These are phyloP conservation scores for Epichloe gansuensis DNA, from an alignment of 2,329 filamentous ascomycete genomes.

Conservation along the genomic window DNA sequence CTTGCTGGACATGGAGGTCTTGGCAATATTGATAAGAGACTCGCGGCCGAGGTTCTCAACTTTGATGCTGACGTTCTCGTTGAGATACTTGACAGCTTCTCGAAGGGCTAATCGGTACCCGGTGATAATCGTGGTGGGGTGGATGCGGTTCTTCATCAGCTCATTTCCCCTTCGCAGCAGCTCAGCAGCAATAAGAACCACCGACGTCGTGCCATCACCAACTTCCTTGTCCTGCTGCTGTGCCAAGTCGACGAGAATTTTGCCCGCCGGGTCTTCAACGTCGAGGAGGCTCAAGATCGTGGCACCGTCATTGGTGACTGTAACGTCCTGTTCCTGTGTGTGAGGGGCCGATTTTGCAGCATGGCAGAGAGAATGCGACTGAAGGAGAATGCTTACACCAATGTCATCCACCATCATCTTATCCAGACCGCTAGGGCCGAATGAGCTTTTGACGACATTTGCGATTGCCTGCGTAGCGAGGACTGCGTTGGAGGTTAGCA, in stretches of 20 bases:
- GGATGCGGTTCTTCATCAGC: slow-evolving; percentile 99
- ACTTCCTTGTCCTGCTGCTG: slow-evolving; percentile 99
- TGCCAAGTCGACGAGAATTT: slow-evolving; percentile 93
- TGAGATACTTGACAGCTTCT: slow-evolving; percentile 97
- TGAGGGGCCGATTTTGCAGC: not conserved
- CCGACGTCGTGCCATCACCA: slow-evolving; percentile 93
- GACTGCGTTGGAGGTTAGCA: slow-evolving; percentile 37
- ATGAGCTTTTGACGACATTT: slow-evolving; percentile 98
- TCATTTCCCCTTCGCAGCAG: slow-evolving; percentile 89
- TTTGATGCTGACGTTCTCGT: slow-evolving; percentile 93
- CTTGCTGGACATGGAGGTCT: slow-evolving; percentile 99
- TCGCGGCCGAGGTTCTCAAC: slow-evolving; percentile 85
- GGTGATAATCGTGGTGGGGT: slow-evolving; percentile 98
- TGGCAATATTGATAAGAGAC: slow-evolving; percentile 86
- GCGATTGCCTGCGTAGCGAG: slow-evolving; percentile 92
- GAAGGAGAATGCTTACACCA: slow-evolving; percentile 45
- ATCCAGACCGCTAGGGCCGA: slow-evolving; percentile 90
- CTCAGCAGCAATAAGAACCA: slow-evolving; percentile 93
- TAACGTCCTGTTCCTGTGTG: slow-evolving; percentile 58
- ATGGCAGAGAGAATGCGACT: not conserved
- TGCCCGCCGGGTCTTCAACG: slow-evolving; percentile 94
- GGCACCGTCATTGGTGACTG: slow-evolving; percentile 95
- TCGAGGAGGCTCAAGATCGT: slow-evolving; percentile 92
- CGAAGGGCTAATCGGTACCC: slow-evolving; percentile 90
- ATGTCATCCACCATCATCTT: slow-evolving; percentile 99